Percentiles rank a stretch among this genome's conserved stretches.
phyloP scores from a whole-genome alignment of 768 basidiomycete genomes.

The Gloeophyllum trabeum region DNA sequence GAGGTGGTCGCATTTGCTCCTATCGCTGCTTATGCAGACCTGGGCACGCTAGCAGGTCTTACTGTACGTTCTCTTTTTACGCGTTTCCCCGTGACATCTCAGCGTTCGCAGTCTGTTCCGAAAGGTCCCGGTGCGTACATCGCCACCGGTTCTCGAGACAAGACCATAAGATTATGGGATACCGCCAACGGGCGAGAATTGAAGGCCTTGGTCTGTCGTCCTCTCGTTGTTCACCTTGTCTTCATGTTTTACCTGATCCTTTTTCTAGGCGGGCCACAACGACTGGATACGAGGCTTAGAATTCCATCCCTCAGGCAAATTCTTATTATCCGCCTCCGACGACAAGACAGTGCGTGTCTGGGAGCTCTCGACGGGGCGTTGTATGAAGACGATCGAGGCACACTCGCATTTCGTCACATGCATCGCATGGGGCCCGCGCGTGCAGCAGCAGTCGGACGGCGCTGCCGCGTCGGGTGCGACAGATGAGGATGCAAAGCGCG shows the following conservation, averaged over 20 bases:
- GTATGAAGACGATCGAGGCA: constrained; percentile 79
- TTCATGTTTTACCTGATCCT: constrained; percentile 5
- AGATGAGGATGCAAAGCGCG: constrained; percentile 43
- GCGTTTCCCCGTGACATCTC: neutral
- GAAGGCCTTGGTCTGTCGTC: constrained; percentile 49
- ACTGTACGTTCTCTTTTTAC: constrained; percentile 20
- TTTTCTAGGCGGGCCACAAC: constrained; percentile 59
- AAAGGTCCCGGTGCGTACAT: constrained; percentile 50
- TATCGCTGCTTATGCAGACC: constrained; percentile 56
- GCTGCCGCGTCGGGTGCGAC: constrained; percentile 13
- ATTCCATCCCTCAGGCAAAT: constrained; percentile 87
- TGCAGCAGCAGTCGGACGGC: constrained; percentile 39
- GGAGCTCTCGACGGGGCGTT: constrained; percentile 80
- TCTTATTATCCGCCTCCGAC: constrained; percentile 83
- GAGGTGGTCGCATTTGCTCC: constrained; percentile 80
- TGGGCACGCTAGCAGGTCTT: constrained; percentile 67
- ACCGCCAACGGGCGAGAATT: constrained; percentile 71
- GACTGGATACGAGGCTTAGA: constrained; percentile 85
- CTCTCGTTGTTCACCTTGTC: constrained; percentile 1
- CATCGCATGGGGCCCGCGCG: constrained; percentile 79
- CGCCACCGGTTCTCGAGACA: constrained; percentile 82
- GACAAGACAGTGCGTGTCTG: constrained; percentile 88
- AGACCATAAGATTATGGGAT: constrained; percentile 90
- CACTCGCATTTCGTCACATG: constrained; percentile 78
- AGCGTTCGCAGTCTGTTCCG: constrained; percentile 1